These are phyloP conservation scores for Talinum fruticosum DNA, from an alignment of 148 eudicot genomes.

Conservation along the genomic window DNA sequence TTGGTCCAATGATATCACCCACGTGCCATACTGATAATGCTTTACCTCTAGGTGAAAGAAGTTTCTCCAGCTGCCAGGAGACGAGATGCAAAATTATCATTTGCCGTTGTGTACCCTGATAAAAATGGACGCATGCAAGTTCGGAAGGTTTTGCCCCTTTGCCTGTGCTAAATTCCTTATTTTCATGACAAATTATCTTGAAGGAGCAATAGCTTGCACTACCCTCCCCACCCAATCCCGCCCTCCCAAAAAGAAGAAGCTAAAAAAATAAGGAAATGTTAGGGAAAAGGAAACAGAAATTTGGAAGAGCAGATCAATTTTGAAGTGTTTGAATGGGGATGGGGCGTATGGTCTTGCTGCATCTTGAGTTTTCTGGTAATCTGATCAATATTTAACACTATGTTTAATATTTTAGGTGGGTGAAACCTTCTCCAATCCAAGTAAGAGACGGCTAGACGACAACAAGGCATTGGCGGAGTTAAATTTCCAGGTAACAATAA, in stretches of 20 bases:
- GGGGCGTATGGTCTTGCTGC: slow-evolving; percentile 2
- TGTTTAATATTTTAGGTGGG: slow-evolving; percentile 34
- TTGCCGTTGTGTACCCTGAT: slow-evolving; percentile 54
- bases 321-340: neutral
- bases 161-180: neutral
- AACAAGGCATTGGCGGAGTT: slow-evolving; percentile 32
- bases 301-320: neutral
- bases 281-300: neutral
- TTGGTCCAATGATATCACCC: neutral
- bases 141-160: slow-evolving; percentile 28
- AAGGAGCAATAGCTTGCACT: neutral
- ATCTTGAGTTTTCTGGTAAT: neutral
- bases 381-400: slow-evolving; percentile 6
- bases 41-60: slow-evolving; percentile 40
- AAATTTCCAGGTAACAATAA: neutral
- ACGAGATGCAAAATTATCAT: slow-evolving; percentile 49
- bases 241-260: no score
- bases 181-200: neutral
- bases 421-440: slow-evolving; percentile 40
- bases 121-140: slow-evolving; percentile 43
- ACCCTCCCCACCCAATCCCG: neutral
- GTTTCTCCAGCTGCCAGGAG: slow-evolving; percentile 50
- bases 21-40: neutral
- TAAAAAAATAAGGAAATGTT: neutral
- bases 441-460: slow-evolving; percentile 41